Percentiles rank a stretch among this genome's conserved stretches.
These are phyloP conservation scores for Lyophyllum semitale DNA, from an alignment of 768 basidiomycete species.

Conservation along the genomic window DNA sequence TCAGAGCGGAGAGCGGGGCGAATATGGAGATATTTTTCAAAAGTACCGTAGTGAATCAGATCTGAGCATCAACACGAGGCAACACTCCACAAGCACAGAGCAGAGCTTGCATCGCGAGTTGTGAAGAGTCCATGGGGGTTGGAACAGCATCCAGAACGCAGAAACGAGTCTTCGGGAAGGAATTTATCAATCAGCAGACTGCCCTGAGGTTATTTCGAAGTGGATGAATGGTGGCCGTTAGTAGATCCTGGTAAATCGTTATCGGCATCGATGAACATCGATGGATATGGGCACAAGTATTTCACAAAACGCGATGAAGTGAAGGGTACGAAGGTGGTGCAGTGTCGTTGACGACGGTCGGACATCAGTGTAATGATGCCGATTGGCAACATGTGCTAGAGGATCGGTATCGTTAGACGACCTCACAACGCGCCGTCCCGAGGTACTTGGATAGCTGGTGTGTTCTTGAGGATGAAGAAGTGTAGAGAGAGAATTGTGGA, in stretches of 20 bases:
- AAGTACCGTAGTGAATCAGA: not conserved
- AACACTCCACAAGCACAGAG: not conserved
- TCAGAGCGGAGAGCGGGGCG: not conserved
- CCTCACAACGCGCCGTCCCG: not conserved
- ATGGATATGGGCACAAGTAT: not conserved
- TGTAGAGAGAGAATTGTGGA: not conserved
- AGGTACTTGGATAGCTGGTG: not conserved
- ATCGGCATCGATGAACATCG: slow-evolving; percentile 17
- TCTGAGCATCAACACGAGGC: slow-evolving; percentile 17
- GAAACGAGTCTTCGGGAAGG: not conserved
- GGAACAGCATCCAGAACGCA: not conserved
- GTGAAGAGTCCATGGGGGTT: not conserved
- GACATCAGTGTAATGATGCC: slow-evolving; percentile 10
- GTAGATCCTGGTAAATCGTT: slow-evolving; percentile 17
- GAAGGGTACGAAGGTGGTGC: not conserved
- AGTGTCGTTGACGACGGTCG: slow-evolving; percentile 14
- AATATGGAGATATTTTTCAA: not conserved
- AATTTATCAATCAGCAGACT: slow-evolving; percentile 4
- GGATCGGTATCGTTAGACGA: not conserved
- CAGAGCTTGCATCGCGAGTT: not conserved
- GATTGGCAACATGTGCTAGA: slow-evolving; percentile 7
- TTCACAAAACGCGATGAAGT: not conserved
- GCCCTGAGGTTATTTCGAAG: not conserved
- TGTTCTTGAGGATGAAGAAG: not conserved
- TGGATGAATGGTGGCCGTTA: slow-evolving; percentile 1